These are phyloP conservation scores for Gentiana straminea DNA, from an alignment of 257 asterid species.

Conservation along the genomic window DNA sequence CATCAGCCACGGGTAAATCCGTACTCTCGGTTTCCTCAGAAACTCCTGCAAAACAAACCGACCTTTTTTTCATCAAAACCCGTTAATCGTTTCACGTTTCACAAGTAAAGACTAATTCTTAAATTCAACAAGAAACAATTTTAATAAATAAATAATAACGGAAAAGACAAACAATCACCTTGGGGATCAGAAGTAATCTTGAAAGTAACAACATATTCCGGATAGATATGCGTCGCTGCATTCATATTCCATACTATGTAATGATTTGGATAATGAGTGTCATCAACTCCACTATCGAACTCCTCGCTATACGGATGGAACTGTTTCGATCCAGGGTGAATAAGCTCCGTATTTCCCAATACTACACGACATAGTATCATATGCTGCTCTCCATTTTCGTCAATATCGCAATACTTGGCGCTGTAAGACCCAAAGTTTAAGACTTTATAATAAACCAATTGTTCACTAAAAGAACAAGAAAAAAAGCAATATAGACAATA, in stretches of 20 bases:
- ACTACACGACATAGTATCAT: conserved; percentile 49
- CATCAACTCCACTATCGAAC: conserved; percentile 88
- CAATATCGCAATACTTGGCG: conserved; percentile 58
- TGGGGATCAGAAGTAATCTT: conserved; percentile 47
- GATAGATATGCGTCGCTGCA: conserved; percentile 64
- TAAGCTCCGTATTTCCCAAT: conserved; percentile 63
- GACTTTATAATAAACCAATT: background rate
- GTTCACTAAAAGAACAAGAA: too few relatives aligned
- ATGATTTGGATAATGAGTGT: conserved; percentile 50
- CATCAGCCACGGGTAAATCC: conserved; percentile 25
- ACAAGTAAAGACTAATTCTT: too few relatives aligned
- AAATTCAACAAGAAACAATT: too few relatives aligned
- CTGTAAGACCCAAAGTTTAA: conserved; percentile 32
- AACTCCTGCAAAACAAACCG: conserved; percentile 30
- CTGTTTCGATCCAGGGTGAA: conserved; percentile 66
- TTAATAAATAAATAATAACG: background rate
- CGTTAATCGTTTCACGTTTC: too few relatives aligned
- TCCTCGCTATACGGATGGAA: conserved; percentile 80
- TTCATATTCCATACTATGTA: conserved; percentile 84
- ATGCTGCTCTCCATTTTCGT: conserved; percentile 67
- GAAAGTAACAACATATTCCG: conserved; percentile 81
- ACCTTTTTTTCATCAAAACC: too few relatives aligned
- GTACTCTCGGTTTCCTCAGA: conserved; percentile 22
- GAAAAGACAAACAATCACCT: conserved; percentile 29
- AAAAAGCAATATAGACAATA: background rate